phyloP scores from a whole-genome alignment of 441 rosid species.

The Manihot esculenta region DNA sequence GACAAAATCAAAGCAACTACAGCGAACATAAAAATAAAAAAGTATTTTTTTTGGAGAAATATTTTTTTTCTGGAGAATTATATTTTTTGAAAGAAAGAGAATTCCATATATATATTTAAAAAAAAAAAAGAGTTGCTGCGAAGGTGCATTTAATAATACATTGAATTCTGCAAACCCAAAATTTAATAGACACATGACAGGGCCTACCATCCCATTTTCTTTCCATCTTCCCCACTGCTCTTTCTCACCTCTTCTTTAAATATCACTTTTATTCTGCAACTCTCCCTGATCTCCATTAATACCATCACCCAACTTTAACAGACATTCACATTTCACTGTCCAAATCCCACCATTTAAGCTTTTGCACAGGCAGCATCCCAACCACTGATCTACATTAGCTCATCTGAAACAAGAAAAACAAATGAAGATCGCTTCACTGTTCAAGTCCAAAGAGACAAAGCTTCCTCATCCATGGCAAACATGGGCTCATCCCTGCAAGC shows the following conservation, averaged over 20 bases:
- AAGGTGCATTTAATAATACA: slow-evolving; percentile 21
- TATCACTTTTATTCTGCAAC: slow-evolving; percentile 20
- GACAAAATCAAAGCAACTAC: too few species aligned
- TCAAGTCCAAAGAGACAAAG: slow-evolving; percentile 33
- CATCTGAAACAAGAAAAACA: slow-evolving; percentile 12
- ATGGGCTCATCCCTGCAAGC: slow-evolving; percentile 58
- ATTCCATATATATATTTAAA: too few species aligned
- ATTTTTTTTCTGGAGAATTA: too few species aligned
- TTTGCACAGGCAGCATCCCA: too few species aligned
- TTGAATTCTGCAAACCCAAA: slow-evolving; percentile 23
- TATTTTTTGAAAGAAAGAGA: too few species aligned
- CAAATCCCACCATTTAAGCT: not conserved
- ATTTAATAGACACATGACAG: slow-evolving; percentile 38
- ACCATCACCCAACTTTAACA: not conserved
- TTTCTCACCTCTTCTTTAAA: slow-evolving; percentile 27
- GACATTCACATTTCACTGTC: not conserved
- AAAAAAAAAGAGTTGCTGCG: not conserved
- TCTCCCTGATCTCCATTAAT: slow-evolving; percentile 29
- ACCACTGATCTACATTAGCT: too few species aligned
- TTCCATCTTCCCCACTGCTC: slow-evolving; percentile 19
- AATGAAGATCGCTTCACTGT: slow-evolving; percentile 48
- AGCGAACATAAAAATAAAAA: too few species aligned
- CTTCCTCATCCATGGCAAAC: slow-evolving; percentile 32
- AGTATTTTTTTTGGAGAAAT: too few species aligned
- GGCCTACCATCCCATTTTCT: slow-evolving; percentile 31